Base-by-base conservation (phyloP, 2,329 filamentous ascomycete genomes). In the Epichloe scottii region DNA sequence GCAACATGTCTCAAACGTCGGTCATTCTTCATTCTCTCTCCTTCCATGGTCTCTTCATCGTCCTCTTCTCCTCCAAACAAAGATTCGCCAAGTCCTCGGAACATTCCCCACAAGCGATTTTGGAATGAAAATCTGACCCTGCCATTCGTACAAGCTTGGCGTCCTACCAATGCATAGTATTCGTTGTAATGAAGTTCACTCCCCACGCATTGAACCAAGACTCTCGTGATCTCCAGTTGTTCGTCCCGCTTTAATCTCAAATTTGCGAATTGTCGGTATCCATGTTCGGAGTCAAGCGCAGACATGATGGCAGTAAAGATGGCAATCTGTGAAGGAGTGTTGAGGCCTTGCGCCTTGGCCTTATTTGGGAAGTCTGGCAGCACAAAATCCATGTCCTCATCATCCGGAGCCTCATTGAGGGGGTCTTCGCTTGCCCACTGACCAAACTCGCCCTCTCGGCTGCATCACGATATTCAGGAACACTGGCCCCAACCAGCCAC, bases 401-500 rank as follows among this genome's bases (percentile, higher is more conserved):
- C 67, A n/a, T 71, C 68, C 57, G 53, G 74, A 42, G 55, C 54
- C 33, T 61, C 57, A 21, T 55, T 51, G 11, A 43, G 52, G 19
- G 51, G 17, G 59, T 58, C 37, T 58, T 59, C 39, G n/a, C 46
- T 41, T 19, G 54, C 48, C 15, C 56, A 53, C 43, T 59, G 51
- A 43, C 58, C 49, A 34, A 56, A 58, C 5, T 58, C 53, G 38
- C 48, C 46, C 46, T 54, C 38, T 52, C 50, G 3, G 44, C 23
- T 12, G 30, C 33, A 38, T 53, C 43, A 19, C 34, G 41, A 48
- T 64, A 68, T 19, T 54, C 78, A 4, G 76, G 71, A 80, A 91
- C 96, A 66, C 89, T 95, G n/a, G 93, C 91, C 48, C 93, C 93
- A 5, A 97, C 87, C 19, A 97, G 79, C 93, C 93, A 98, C 93